Conservation (phyloP, 2,329 filamentous ascomycete species). For the Pestalotiopsis sp. region DNA sequence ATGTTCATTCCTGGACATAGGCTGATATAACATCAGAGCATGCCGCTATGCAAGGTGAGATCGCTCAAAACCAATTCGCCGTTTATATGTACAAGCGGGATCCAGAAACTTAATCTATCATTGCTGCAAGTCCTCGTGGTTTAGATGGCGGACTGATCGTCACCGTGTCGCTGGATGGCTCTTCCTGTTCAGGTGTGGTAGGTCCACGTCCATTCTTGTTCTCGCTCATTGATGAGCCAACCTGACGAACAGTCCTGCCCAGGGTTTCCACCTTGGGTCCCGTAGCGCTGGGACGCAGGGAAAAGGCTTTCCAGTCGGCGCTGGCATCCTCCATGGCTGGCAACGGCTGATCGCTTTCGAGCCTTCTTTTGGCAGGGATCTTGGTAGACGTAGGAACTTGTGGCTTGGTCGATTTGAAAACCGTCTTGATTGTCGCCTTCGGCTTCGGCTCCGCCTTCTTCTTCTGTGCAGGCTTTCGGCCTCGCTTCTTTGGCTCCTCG, state of each 20-base stretch:
- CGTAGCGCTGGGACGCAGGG: constrained; percentile 8
- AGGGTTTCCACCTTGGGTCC: neutral
- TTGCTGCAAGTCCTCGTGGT: constrained; percentile 9
- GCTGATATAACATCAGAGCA: neutral
- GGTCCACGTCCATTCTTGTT: constrained; percentile 19
- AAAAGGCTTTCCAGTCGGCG: constrained; percentile 9
- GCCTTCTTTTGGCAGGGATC: constrained; percentile 27
- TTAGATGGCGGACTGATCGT: constrained; percentile 16
- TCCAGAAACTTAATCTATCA: constrained; percentile 13
- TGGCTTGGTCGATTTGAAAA: constrained; percentile 32
- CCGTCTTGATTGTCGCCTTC: constrained; percentile 29
- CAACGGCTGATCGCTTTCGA: constrained; percentile 19
- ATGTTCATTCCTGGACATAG: neutral
- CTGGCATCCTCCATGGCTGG: constrained; percentile 1
- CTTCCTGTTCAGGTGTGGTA: constrained; percentile 24
- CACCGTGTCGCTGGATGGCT: constrained; percentile 20
- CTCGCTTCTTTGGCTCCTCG: constrained; percentile 36
- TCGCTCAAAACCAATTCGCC: neutral
- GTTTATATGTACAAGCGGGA: neutral
- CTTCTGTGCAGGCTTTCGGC: constrained; percentile 40
- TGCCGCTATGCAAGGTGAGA: neutral
- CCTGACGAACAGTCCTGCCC: neutral
- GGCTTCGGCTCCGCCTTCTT: constrained; percentile 46
- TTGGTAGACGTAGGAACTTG: constrained; percentile 22
- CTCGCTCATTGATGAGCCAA: constrained; percentile 17